Percentiles rank a stretch among this genome's conserved stretches.
These are phyloP conservation scores for Scedosporium aurantiacum DNA, from an alignment of 2,329 filamentous ascomycete species.

Conservation along the genomic window DNA sequence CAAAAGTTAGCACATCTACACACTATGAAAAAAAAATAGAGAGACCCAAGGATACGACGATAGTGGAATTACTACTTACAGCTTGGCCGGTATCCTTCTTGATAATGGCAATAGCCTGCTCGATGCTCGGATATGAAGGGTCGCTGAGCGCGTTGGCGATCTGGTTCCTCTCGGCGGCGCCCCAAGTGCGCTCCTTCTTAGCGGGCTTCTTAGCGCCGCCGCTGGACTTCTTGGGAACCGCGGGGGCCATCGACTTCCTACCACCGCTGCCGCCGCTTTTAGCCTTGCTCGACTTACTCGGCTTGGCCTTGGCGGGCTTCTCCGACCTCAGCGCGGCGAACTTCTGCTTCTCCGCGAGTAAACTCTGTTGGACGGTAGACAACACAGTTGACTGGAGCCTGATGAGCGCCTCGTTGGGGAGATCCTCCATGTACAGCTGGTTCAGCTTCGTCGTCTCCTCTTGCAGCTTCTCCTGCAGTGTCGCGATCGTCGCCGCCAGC, in stretches of 20 bases:
- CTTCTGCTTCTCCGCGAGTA: slow-evolving; percentile 60
- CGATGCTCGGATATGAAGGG: slow-evolving; percentile 67
- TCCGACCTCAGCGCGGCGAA: slow-evolving; percentile 43
- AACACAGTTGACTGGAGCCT: slow-evolving; percentile 51
- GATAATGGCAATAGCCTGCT: slow-evolving; percentile 78
- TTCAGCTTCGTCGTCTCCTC: slow-evolving; percentile 50
- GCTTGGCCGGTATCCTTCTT: slow-evolving; percentile 70
- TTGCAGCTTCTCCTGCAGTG: slow-evolving; percentile 37
- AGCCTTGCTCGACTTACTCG: slow-evolving; percentile 47
- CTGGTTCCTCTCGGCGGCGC: slow-evolving; percentile 64
- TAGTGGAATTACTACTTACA: slow-evolving; percentile 41
- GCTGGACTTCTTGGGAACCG: slow-evolving; percentile 28
- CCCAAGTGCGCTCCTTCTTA: slow-evolving; percentile 27
- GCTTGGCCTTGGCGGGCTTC: slow-evolving; percentile 44
- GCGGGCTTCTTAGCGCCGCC: slow-evolving; percentile 20
- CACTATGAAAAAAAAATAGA: background rate
- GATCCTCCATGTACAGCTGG: slow-evolving; percentile 37
- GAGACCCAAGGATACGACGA: background rate
- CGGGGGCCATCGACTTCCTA: slow-evolving; percentile 14
- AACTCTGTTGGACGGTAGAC: slow-evolving; percentile 55
- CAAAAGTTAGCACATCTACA: slow-evolving; percentile 7
- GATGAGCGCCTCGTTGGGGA: slow-evolving; percentile 40
- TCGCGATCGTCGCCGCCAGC: slow-evolving; percentile 35
- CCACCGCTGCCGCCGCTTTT: slow-evolving; percentile 20
- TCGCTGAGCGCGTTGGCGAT: slow-evolving; percentile 79